These are phyloP conservation scores for Trichosporon faecale DNA, from an alignment of 1,284 basidiomycete species.

Conservation along the genomic window DNA sequence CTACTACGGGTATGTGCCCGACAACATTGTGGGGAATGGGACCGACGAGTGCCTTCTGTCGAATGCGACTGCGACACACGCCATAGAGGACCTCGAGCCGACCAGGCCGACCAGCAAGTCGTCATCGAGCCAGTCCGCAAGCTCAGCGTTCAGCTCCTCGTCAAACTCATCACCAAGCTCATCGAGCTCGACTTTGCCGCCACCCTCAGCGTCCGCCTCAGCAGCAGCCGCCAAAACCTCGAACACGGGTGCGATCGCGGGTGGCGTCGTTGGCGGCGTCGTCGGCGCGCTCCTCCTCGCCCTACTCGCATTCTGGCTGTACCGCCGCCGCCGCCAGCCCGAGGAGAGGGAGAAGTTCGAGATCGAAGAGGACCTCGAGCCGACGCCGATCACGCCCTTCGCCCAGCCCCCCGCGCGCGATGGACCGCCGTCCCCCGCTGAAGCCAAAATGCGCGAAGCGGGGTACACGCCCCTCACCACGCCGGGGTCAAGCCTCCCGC, in stretches of 20 bases:
- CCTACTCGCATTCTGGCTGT: neutral
- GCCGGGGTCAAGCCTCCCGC: neutral
- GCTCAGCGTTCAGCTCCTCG: neutral
- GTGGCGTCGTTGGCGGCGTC: neutral
- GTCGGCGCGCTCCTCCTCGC: neutral
- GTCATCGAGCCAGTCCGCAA: too few relatives aligned
- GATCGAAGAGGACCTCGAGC: neutral
- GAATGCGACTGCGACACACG: neutral
- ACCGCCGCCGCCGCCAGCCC: neutral
- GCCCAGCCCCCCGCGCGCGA: neutral
- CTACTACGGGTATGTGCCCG: neutral
- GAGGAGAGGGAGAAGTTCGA: neutral
- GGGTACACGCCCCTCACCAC: neutral
- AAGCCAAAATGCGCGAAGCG: neutral
- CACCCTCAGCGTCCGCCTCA: neutral
- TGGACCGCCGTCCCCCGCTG: neutral
- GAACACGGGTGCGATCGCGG: neutral
- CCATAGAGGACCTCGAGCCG: neutral
- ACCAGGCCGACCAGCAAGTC: neutral
- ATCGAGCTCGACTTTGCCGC: neutral
- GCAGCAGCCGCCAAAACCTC: neutral
- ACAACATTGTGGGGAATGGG: neutral
- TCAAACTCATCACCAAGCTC: too few relatives aligned
- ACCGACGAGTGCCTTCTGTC: neutral
- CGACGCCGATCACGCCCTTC: neutral